These are phyloP conservation scores for Delonix regia DNA, from an alignment of 306 rosid species.

Conservation along the genomic window DNA sequence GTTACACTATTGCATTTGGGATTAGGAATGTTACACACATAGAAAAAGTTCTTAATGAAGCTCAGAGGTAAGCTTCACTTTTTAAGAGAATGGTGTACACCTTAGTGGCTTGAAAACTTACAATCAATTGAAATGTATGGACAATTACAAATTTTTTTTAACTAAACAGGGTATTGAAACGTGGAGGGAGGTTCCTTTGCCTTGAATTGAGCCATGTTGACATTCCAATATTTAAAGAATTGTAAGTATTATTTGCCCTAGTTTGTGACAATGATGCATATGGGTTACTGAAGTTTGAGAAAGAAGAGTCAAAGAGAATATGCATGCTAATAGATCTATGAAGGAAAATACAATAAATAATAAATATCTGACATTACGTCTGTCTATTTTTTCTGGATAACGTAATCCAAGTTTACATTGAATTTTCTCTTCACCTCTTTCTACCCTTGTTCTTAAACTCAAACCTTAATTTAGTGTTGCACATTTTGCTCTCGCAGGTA, in stretches of 20 bases:
- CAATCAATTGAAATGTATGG: constrained; percentile 23
- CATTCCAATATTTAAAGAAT: constrained; percentile 73
- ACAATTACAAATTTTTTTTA: constrained; percentile 10
- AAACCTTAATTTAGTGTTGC: constrained; percentile 29
- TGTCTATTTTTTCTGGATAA: not conserved
- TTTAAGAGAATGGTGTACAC: constrained; percentile 19
- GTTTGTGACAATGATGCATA: constrained; percentile 2
- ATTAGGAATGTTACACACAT: constrained; percentile 95
- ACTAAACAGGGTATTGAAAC: constrained; percentile 72
- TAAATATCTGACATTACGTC: not conserved
- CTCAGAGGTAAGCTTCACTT: constrained; percentile 60
- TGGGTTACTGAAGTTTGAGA: constrained; percentile 24
- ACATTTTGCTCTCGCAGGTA: constrained; percentile 59
- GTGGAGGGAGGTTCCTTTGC: constrained; percentile 94
- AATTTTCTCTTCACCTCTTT: constrained; percentile 1
- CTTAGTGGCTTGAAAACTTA: not conserved
- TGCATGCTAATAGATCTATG: constrained; percentile 27
- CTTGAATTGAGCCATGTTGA: constrained; percentile 96
- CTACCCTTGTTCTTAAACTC: constrained; percentile 15
- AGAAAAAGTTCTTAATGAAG: constrained; percentile 88
- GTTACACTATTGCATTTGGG: constrained; percentile 97
- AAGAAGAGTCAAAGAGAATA: constrained; percentile 8
- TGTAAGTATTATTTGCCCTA: constrained; percentile 63
- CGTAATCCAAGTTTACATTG: not conserved
- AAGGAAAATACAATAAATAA: constrained; percentile 20